phyloP scores from a whole-genome alignment of 2,329 filamentous ascomycete species.

The Fulvia fulva region DNA sequence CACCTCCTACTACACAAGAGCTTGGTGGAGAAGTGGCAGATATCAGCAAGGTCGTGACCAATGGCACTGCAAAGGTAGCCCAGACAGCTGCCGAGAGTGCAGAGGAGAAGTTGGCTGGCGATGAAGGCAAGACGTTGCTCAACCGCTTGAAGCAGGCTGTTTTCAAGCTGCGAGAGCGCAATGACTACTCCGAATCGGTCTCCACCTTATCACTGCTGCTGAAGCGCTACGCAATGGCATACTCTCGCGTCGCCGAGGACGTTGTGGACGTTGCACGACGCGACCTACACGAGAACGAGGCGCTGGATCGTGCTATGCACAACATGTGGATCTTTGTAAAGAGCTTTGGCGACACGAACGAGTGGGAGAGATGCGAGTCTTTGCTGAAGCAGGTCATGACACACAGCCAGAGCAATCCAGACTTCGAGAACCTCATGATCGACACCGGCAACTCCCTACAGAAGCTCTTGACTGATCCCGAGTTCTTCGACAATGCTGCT shows the following conservation, averaged over 20 bases:
- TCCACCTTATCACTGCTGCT: constrained; percentile 72
- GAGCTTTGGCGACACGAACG: constrained; percentile 68
- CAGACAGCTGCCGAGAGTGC: constrained; percentile 65
- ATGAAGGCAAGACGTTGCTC: constrained; percentile 69
- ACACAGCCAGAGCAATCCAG: constrained; percentile 71
- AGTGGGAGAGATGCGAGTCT: constrained; percentile 72
- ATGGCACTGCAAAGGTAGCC: constrained; percentile 44
- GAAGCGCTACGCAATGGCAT: constrained; percentile 71
- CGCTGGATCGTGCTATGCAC: constrained; percentile 68
- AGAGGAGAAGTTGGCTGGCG: constrained; percentile 67
- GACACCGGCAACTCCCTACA: constrained; percentile 72
- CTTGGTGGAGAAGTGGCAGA: constrained; percentile 49
- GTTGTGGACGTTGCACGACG: constrained; percentile 63
- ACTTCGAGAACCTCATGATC: constrained; percentile 73
- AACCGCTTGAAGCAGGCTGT: constrained; percentile 74
- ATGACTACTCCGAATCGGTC: constrained; percentile 82
- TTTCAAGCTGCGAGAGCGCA: constrained; percentile 66
- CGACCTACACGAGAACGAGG: constrained; percentile 68
- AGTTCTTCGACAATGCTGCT: constrained; percentile 74
- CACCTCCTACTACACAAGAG: constrained; percentile 57
- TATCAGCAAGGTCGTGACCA: constrained; percentile 43
- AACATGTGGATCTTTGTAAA: constrained; percentile 79
- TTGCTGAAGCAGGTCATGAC: constrained; percentile 67
- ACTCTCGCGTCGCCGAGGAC: constrained; percentile 68
- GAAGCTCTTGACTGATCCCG: constrained; percentile 77